Percentiles rank a stretch among this genome's conserved stretches.
Evolutionary conservation across 2,329 filamentous ascomycete species (phyloP).

Genomic region (Clarireedia homoeocarpa): DNA sequence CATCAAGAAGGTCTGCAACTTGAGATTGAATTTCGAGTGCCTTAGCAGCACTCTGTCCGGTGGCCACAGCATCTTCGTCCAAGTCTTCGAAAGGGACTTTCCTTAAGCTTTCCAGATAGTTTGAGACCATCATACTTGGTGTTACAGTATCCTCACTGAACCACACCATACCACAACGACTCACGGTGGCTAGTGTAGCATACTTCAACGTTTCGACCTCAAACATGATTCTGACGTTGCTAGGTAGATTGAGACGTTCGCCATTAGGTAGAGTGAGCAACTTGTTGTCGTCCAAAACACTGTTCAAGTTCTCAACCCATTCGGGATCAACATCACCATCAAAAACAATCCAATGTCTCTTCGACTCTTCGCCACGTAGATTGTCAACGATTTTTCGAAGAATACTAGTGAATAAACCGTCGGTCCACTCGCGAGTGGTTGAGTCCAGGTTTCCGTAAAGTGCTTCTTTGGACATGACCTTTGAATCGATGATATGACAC

Average conservation of each 20-base stretch:
- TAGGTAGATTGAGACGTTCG: slow-evolving; percentile 87
- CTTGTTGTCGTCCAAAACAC: slow-evolving; percentile 98
- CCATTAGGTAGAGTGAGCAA: slow-evolving; percentile 93
- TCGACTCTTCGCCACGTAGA: slow-evolving; percentile 89
- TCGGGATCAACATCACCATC: slow-evolving; percentile 98
- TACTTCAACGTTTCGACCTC: slow-evolving; percentile 98
- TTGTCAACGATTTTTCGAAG: slow-evolving; percentile 98
- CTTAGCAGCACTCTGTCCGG: slow-evolving; percentile 69
- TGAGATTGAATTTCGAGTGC: slow-evolving; percentile 71
- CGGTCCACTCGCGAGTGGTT: slow-evolving; percentile 97
- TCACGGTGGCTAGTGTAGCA: slow-evolving; percentile 95
- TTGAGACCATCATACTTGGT: slow-evolving; percentile 81
- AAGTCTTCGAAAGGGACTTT: slow-evolving; percentile 86
- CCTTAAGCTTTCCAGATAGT: slow-evolving; percentile 80
- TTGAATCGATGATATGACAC: slow-evolving; percentile 95
- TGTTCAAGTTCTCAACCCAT: slow-evolving; percentile 99
- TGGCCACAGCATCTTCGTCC: slow-evolving; percentile 79
- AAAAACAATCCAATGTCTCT: slow-evolving; percentile 99
- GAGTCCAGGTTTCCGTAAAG: slow-evolving; percentile 93
- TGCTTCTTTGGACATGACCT: slow-evolving; percentile 99
- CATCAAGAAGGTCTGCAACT: slow-evolving; percentile 70
- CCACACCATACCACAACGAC: slow-evolving; percentile 99
- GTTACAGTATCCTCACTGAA: slow-evolving; percentile 98
- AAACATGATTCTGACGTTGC: slow-evolving; percentile 99
- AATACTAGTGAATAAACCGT: slow-evolving; percentile 96